These are phyloP conservation scores for Sarocladium brachiariae DNA, from an alignment of 2,329 filamentous ascomycete species.

Conservation along the genomic window DNA sequence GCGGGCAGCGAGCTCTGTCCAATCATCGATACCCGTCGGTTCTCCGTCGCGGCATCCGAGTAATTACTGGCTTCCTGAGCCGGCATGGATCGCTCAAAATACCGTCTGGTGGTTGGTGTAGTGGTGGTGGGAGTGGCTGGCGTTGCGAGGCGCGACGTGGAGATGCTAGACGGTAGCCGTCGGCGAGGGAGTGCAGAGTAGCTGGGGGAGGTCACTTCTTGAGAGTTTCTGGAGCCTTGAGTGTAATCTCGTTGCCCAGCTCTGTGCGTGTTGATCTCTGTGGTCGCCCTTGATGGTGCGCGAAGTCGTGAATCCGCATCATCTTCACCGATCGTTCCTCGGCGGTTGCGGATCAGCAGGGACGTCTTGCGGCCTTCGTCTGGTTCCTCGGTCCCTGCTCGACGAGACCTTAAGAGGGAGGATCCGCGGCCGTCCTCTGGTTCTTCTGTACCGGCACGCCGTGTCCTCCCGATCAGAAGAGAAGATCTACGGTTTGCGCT, in stretches of 20 bases:
- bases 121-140: constrained; percentile 26
- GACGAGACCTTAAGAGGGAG: constrained; percentile 40
- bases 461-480: constrained; percentile 38
- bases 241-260: constrained; percentile 20
- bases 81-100: constrained; percentile 38
- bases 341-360: constrained; percentile 37
- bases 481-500: constrained; percentile 43
- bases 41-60: constrained; percentile 19
- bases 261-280: constrained; percentile 42
- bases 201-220: constrained; percentile 29
- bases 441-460: constrained; percentile 39
- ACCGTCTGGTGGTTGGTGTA: constrained; percentile 36
- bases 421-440: constrained; percentile 40
- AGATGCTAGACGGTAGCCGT: constrained; percentile 42
- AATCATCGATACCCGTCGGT: constrained; percentile 13
- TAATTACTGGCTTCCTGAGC: constrained; percentile 31
- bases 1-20: constrained; percentile 4
- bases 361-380: constrained; percentile 39
- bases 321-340: constrained; percentile 39
- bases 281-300: constrained; percentile 52
- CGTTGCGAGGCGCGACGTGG: constrained; percentile 36
- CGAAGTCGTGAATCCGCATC: constrained; percentile 45
- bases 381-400: constrained; percentile 39
- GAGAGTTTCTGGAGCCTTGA: constrained; percentile 9
- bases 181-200: constrained; percentile 44